Evolutionary conservation across 306 rosid species (phyloP), one percentile per base, ranked within the genome.

Genomic region (Vigna mungo): DNA sequence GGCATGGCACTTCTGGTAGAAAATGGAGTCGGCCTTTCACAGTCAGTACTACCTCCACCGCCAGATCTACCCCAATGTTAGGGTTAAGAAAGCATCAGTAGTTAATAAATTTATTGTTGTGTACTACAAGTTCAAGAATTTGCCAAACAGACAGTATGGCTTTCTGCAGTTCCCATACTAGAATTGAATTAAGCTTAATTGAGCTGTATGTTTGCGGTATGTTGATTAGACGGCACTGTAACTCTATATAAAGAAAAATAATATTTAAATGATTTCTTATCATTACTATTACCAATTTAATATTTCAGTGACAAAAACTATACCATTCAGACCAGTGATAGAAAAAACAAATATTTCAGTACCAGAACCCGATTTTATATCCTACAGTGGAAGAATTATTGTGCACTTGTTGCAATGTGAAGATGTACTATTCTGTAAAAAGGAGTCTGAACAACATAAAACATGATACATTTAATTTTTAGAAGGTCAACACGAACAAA

Each of bases 1-100:
- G 90, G 88, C 36, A 95, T 82, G 86, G 88, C 93, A 66, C 91
- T 92, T 55, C 78, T 89, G 13, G 97, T 95, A 46, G 92, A 95
- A 83, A 92, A 95, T 58, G 99, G 99, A 72, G 82, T 79, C 64
- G 97, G 97, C 41, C 87, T 80, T 43, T 73, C 62, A 56, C 89
- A 90, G 67, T 83, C 99, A 48, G 97, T 95, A 46, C 79, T 92
- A 74, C 97, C 99, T 53, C 99, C 99, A n/a, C 98, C 97, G 2
- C 83, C 88, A n/a, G 98, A 95, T 84, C 92, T 95, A 2, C 98
- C 98, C 2, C 88, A 27, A 68, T 95, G 98, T 73, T 94, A 81
- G 83, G 66, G 80, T 46, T 48, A 68, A 77, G 39, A 77, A 49
- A 81, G 53, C 61, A 34, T 14, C 69, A 76, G 61, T 63, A 78